Percentiles rank a stretch among this genome's conserved stretches.
These are phyloP conservation scores for Cladophialophora bantiana DNA, from an alignment of 2,329 filamentous ascomycete species.

Conservation along the genomic window DNA sequence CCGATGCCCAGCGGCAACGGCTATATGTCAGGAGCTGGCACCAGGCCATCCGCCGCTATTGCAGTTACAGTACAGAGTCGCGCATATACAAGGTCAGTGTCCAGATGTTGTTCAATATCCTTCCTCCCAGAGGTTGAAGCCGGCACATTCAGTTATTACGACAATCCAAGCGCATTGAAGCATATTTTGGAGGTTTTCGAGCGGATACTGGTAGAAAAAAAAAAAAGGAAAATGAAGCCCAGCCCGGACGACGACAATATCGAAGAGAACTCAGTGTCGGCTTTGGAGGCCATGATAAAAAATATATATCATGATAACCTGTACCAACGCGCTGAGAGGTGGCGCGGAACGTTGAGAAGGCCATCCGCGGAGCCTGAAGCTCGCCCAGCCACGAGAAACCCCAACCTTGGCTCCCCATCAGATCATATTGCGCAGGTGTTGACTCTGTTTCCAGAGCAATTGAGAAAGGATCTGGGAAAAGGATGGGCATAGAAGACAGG, in stretches of 20 bases:
- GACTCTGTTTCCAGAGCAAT: not conserved
- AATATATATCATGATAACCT: constrained; percentile 4
- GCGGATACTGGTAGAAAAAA: constrained; percentile 10
- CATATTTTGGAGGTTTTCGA: constrained; percentile 21
- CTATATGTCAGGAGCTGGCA: constrained; percentile 19
- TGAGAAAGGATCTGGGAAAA: not conserved
- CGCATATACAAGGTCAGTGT: constrained; percentile 16
- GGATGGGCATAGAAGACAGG: not conserved
- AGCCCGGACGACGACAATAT: not conserved
- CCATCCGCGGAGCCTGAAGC: not conserved
- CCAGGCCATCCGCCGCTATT: constrained; percentile 10
- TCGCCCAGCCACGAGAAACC: not conserved
- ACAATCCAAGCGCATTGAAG: constrained; percentile 8
- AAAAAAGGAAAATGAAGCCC: not conserved
- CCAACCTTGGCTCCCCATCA: not conserved
- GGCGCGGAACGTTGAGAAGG: not conserved
- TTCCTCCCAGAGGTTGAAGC: constrained; percentile 22
- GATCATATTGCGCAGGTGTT: not conserved
- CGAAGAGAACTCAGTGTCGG: not conserved
- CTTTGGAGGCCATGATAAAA: constrained; percentile 4
- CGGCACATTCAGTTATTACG: constrained; percentile 16
- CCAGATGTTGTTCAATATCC: constrained; percentile 25
- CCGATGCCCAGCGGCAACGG: constrained; percentile 10
- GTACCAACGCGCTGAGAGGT: not conserved
- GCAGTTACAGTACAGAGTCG: constrained; percentile 15